Percentiles rank a stretch among this genome's conserved stretches.
phyloP scores from a whole-genome alignment of 805 yeast species.

The Saturnispora quitensis region DNA sequence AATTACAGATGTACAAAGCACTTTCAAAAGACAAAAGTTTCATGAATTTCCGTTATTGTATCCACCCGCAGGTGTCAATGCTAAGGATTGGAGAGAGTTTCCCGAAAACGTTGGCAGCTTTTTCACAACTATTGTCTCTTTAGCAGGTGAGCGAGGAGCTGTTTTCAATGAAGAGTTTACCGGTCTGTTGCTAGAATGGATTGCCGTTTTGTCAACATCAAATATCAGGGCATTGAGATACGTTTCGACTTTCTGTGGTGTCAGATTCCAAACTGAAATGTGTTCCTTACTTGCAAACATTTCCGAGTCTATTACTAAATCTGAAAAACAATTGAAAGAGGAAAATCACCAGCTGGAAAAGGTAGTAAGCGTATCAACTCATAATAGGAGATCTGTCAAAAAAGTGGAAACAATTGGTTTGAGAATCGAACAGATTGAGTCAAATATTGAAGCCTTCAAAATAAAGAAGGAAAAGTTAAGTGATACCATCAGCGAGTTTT shows the following conservation, averaged over 20 bases:
- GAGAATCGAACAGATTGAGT: conserved; percentile 38
- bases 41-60: conserved; percentile 59
- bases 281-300: conserved; percentile 39
- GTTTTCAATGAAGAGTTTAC: conserved; percentile 40
- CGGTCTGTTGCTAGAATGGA: conserved; percentile 62
- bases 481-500: conserved; percentile 54
- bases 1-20: conserved; percentile 57
- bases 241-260: conserved; percentile 50
- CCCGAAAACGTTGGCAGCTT: conserved; percentile 48
- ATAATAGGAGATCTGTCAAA: conserved; percentile 24
- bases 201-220: conserved; percentile 61
- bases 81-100: conserved; percentile 43
- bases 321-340: conserved; percentile 34
- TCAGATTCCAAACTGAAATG: conserved; percentile 51
- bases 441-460: conserved; percentile 33
- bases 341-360: conserved; percentile 15
- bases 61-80: conserved; percentile 14
- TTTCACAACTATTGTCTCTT: conserved; percentile 39
- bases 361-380: conserved; percentile 9
- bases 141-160: conserved; percentile 54
- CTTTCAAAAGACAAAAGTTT: conserved; percentile 47
- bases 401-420: conserved; percentile 29
- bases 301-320: conserved; percentile 31
- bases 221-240: conserved; percentile 63
- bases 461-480: conserved; percentile 45